A percentile compares a stretch with the other conserved stretches of the same genome.
phyloP scores from a whole-genome alignment of 441 rosid genomes.

The Gossypium davidsonii region DNA sequence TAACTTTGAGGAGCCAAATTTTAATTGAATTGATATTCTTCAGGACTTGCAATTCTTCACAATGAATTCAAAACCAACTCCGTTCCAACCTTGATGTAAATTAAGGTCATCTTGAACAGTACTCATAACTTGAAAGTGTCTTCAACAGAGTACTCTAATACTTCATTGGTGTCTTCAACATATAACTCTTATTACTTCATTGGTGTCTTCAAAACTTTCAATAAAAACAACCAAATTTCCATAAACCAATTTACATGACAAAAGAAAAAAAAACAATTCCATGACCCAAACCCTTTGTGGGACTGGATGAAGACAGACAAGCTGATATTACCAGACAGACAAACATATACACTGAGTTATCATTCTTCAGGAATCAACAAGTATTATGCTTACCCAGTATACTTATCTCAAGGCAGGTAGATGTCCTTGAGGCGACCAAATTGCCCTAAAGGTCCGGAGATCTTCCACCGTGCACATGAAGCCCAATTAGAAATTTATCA shows the following conservation, averaged over 20 bases:
- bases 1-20: constrained; percentile 60
- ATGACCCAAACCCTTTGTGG: constrained; percentile 16
- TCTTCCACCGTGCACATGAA: constrained; percentile 64
- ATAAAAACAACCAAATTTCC: constrained; percentile 61
- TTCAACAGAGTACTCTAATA: constrained; percentile 32
- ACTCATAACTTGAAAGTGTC: constrained; percentile 37
- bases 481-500: neutral
- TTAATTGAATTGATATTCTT: constrained; percentile 47
- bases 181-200: constrained; percentile 53
- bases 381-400: constrained; percentile 61
- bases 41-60: constrained; percentile 60
- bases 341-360: neutral
- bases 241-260: constrained; percentile 38
- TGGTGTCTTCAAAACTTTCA: constrained; percentile 77
- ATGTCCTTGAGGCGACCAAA: constrained; percentile 90
- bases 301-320: constrained; percentile 5
- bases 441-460: constrained; percentile 68
- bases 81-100: constrained; percentile 47
- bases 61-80: constrained; percentile 49
- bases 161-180: constrained; percentile 49
- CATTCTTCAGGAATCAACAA: neutral
- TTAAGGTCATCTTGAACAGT: constrained; percentile 37
- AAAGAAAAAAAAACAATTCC: constrained; percentile 22
- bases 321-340: neutral
- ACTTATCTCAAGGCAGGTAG: constrained; percentile 81